Base-by-base conservation (phyloP, 1,284 basidiomycete genomes). In the Rhizopogon parksii region DNA sequence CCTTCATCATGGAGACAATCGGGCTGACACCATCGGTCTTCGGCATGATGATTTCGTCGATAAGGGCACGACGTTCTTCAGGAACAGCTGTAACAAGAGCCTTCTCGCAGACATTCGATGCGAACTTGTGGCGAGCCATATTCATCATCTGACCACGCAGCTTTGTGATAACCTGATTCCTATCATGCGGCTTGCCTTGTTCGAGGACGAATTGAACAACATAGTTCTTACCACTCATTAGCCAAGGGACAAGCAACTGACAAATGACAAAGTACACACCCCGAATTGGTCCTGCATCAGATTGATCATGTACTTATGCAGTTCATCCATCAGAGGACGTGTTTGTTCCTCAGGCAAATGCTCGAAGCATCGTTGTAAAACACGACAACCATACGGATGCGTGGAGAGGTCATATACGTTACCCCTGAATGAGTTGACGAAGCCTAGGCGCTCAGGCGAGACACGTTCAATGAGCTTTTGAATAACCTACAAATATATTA, bases 41-140 rank as follows among this genome's bases (percentile, higher is more conserved):
- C n/a, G 76, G 72, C 2, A 74, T 68, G 69, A 94, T 78, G 48
- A 96, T 83, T 69, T 96, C 92, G 19, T 90, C 82, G 51, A 96
- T 82, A 53, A 97, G 73, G 32, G 72, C 66, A 17, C 77, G 77
- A 49, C 88, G 81, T 54, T 78, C 84, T 17, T 83, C 80, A 0
- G 75, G 48, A 50, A 81, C 78, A 0, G 88, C 80, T 19, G 76
- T 83, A 19, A 85, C 67, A 40, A 97, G 76, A 1, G 93, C 92
- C 68, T 94, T 93, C 71, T 99, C 96, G 65, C 92, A 89, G 15
- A 99, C 96, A 62, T 99, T 99, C 4, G 91, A 95, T 1, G 95
- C 94, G 63, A 95, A 98, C 68, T 98, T 98, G 72, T 97, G 95
- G 43, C 85, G 80, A 1, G 89, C 80, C 77, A 94, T 82, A 55